Evolutionary conservation across 2,329 filamentous ascomycete genomes (phyloP).

Genomic region (Paecilomyces dactylethromorphus): DNA sequence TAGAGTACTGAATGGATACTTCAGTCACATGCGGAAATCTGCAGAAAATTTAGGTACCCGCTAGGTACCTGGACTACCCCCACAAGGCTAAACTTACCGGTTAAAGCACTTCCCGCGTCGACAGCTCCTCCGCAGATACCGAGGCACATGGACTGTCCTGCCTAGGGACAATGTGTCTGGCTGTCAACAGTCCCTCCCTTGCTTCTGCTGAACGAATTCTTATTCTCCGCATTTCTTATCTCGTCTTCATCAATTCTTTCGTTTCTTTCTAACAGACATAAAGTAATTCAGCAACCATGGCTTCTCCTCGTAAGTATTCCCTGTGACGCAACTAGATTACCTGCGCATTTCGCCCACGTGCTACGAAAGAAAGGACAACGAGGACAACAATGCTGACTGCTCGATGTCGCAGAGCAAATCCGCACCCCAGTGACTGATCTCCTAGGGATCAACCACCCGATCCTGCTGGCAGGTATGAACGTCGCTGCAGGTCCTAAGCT

Average conservation of each 20-base stretch:
- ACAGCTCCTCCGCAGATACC: neutral
- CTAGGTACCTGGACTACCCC: neutral
- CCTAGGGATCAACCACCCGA: slow-evolving; percentile 93
- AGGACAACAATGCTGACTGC: neutral
- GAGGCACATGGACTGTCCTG: neutral
- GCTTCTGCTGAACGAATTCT: slow-evolving; percentile 1
- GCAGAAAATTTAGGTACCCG: neutral
- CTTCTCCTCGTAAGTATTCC: slow-evolving; percentile 65
- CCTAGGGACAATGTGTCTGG: slow-evolving; percentile 3
- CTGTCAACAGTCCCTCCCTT: slow-evolving; percentile 7
- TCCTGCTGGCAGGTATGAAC: slow-evolving; percentile 98
- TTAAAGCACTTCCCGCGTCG: neutral
- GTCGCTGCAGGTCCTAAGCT: slow-evolving; percentile 94
- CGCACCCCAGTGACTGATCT: slow-evolving; percentile 91
- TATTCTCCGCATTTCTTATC: neutral
- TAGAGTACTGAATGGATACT: neutral
- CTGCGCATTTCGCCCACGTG: slow-evolving; percentile 4
- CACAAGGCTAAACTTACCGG: neutral
- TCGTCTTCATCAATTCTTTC: neutral
- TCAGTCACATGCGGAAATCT: too few relatives aligned
- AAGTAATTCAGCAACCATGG: slow-evolving; percentile 46
- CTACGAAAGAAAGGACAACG: slow-evolving; percentile 7
- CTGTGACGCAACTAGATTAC: slow-evolving; percentile 1
- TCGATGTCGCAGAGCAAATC: slow-evolving; percentile 61
- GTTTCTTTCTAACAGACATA: neutral